Evolutionary conservation across 441 rosid genomes (phyloP).

Genomic region (Corymbia calophylla): DNA sequence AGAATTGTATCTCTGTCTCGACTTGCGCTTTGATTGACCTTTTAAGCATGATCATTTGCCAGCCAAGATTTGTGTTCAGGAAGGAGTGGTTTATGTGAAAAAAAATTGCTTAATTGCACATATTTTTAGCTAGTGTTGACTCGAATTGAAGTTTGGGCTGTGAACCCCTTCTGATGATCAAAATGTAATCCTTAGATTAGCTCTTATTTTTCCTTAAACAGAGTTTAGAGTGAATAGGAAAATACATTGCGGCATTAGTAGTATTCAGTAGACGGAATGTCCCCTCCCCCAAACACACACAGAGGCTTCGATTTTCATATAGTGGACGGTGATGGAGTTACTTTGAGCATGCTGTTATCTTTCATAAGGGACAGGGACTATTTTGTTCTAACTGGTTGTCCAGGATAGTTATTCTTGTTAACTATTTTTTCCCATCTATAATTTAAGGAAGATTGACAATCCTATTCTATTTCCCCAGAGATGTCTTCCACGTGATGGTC

Average conservation of each 20-base stretch:
- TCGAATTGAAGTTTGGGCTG: background rate
- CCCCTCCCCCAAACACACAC: background rate
- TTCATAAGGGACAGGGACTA: background rate
- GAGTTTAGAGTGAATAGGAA: background rate
- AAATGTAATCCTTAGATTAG: background rate
- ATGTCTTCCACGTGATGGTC: constrained; percentile 74
- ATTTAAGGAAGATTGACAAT: background rate
- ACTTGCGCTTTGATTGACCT: background rate
- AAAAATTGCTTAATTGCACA: background rate
- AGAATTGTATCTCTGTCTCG: background rate
- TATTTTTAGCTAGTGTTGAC: background rate
- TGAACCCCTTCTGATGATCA: background rate
- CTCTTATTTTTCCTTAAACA: background rate
- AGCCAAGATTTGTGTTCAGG: background rate
- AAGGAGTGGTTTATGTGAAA: background rate
- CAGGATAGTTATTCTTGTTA: background rate
- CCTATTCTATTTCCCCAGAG: constrained; percentile 41
- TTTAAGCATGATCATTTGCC: background rate
- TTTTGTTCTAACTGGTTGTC: background rate
- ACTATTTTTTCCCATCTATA: background rate
- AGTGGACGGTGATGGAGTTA: background rate
- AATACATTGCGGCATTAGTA: background rate
- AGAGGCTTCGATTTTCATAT: background rate
- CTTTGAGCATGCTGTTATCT: background rate
- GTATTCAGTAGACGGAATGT: background rate